Evolutionary conservation across 176 grass and related monocot species (phyloP).

Genomic region (Triticum urartu): DNA sequence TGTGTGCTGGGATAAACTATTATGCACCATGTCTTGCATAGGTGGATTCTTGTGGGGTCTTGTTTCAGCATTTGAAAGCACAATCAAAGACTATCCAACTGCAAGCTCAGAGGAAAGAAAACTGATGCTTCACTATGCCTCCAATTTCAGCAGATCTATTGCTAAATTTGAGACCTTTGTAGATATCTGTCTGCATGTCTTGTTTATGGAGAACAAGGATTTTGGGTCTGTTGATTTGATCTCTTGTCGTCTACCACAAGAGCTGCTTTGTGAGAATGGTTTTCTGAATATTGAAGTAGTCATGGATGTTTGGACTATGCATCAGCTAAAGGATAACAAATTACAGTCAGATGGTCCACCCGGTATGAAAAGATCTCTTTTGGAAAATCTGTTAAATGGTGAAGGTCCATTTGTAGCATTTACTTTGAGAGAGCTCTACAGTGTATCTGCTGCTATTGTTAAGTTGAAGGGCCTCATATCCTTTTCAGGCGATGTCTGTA

Average conservation of each 20-base stretch:
- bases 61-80: slow-evolving; percentile 54
- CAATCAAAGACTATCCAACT: slow-evolving; percentile 23
- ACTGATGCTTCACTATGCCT: slow-evolving; percentile 43
- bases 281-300: slow-evolving; percentile 52
- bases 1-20: slow-evolving; percentile 52
- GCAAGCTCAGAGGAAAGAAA: slow-evolving; percentile 33
- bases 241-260: slow-evolving; percentile 31
- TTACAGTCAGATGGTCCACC: slow-evolving; percentile 6
- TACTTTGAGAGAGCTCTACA: slow-evolving; percentile 70
- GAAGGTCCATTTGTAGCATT: slow-evolving; percentile 50
- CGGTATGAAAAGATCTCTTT: slow-evolving; percentile 42
- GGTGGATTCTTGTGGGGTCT: slow-evolving; percentile 87
- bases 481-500: slow-evolving; percentile 33
- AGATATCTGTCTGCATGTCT: slow-evolving; percentile 63
- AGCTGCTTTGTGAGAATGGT: slow-evolving; percentile 50
- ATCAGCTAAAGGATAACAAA: slow-evolving; percentile 19
- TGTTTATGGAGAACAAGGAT: slow-evolving; percentile 58
- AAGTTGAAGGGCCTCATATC: slow-evolving; percentile 56
- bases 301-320: slow-evolving; percentile 45
- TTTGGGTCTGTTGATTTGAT: slow-evolving; percentile 27
- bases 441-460: slow-evolving; percentile 71
- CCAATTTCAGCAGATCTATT: slow-evolving; percentile 62
- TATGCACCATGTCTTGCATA: slow-evolving; percentile 73
- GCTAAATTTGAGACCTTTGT: slow-evolving; percentile 69
- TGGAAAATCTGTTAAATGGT: slow-evolving; percentile 64